Conservation (phyloP, 2,329 filamentous ascomycete species). For the Xylaria hypoxylon region DNA sequence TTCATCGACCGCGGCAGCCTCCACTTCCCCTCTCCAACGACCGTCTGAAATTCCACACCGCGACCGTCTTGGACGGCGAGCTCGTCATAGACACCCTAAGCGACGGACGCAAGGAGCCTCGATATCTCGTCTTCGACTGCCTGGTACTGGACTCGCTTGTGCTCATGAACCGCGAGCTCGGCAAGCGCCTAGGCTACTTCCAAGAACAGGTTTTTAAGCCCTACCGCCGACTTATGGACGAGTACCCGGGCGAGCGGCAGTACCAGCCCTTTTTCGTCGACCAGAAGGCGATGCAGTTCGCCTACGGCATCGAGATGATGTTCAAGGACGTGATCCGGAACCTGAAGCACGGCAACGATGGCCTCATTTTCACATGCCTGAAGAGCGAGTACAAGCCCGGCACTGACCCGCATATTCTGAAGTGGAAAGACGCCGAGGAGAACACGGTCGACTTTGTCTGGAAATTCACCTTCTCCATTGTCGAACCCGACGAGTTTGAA, state of each 20-base stretch:
- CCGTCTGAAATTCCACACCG: conserved; percentile 75
- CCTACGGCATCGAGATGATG: conserved; percentile 92
- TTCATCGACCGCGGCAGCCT: conserved; percentile 76
- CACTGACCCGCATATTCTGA: conserved; percentile 92
- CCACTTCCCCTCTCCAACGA: conserved; percentile 80
- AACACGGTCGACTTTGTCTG: conserved; percentile 95
- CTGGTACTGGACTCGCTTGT: conserved; percentile 81
- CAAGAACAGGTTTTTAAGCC: conserved; percentile 80
- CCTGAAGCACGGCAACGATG: conserved; percentile 93
- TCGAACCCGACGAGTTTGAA: conserved; percentile 76
- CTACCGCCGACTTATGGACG: conserved; percentile 71
- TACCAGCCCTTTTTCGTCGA: conserved; percentile 84
- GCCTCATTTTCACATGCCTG: conserved; percentile 96
- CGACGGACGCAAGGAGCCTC: conserved; percentile 75
- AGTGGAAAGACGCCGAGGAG: conserved; percentile 96
- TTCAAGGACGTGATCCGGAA: conserved; percentile 86
- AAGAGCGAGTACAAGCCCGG: conserved; percentile 87
- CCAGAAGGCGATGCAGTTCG: conserved; percentile 89
- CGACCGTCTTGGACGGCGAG: conserved; percentile 92
- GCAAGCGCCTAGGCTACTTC: conserved; percentile 91
- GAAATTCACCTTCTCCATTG: conserved; percentile 77
- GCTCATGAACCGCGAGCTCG: conserved; percentile 81
- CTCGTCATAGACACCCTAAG: conserved; percentile 84
- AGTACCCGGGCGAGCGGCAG: conserved; percentile 75
- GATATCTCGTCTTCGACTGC: conserved; percentile 94